These are phyloP conservation scores for Picea abies DNA, from an alignment of 83 land plant genomes.

Conservation along the genomic window DNA sequence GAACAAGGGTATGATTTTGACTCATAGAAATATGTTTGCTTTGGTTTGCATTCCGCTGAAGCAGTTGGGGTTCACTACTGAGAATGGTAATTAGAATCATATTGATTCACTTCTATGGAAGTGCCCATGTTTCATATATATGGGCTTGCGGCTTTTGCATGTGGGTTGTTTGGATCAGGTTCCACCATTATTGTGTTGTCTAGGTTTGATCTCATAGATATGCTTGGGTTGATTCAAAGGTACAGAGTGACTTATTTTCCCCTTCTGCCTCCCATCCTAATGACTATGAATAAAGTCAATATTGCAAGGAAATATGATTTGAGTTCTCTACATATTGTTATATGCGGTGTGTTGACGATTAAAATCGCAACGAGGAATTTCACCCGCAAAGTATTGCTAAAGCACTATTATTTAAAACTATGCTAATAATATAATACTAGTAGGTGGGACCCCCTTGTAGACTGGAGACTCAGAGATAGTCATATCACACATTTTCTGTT, in stretches of 20 bases:
- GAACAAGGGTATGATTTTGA: constrained; percentile 61
- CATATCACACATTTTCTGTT: too few species aligned
- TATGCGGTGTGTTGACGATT: constrained; percentile 46
- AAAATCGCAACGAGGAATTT: too few species aligned
- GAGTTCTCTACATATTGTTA: constrained; percentile 41
- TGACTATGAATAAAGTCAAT: constrained; percentile 56
- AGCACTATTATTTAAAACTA: too few species aligned
- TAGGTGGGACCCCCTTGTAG: too few species aligned
- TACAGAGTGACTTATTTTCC: constrained; percentile 67
- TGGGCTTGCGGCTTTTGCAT: constrained; percentile 68
- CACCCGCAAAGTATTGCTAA: too few species aligned
- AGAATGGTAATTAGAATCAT: too few species aligned
- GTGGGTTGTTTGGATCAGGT: constrained; percentile 55
- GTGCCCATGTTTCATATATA: constrained; percentile 92
- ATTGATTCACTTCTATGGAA: constrained; percentile 49
- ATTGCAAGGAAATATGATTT: constrained; percentile 25
- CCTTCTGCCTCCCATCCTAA: constrained; percentile 85
- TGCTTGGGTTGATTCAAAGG: constrained; percentile 52
- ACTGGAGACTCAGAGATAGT: too few species aligned
- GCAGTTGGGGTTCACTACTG: too few species aligned
- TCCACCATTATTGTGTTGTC: constrained; percentile 66
- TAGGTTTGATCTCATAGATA: constrained; percentile 67
- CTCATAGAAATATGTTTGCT: too few species aligned
- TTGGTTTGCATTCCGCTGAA: too few species aligned
- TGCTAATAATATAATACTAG: too few species aligned